These are phyloP conservation scores for Carex kokanica DNA, from an alignment of 176 grass and related monocot genomes.

Conservation along the genomic window DNA sequence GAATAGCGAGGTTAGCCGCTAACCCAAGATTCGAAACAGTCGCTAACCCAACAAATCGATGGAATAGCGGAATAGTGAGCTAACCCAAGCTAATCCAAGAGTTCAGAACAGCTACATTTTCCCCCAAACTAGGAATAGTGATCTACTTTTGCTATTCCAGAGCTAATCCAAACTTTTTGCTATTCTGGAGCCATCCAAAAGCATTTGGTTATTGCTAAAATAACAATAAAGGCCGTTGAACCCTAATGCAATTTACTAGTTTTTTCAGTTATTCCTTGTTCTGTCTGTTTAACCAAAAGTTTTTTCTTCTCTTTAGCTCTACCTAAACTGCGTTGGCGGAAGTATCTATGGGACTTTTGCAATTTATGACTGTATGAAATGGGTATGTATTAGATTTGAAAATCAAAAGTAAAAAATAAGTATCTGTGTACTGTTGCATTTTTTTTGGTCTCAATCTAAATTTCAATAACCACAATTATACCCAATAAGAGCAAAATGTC, in stretches of 20 bases:
- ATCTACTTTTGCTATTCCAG: too few species aligned
- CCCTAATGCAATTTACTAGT: neutral
- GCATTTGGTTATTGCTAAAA: constrained; percentile 2
- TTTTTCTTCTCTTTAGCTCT: constrained; percentile 57
- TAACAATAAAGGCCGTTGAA: neutral
- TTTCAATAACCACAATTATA: neutral
- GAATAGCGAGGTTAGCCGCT: too few species aligned
- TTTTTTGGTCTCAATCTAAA: constrained; percentile 20
- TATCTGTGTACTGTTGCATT: neutral
- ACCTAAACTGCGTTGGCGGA: constrained; percentile 85
- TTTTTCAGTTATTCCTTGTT: neutral
- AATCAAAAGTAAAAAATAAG: neutral
- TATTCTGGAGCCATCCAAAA: too few species aligned
- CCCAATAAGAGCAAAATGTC: neutral
- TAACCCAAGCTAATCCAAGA: too few species aligned
- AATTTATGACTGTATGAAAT: constrained; percentile 97
- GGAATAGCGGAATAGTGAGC: too few species aligned
- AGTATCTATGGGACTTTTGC: constrained; percentile 85
- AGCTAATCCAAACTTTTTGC: too few species aligned
- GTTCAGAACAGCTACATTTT: too few species aligned
- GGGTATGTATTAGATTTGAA: constrained; percentile 49
- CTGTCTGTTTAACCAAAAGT: constrained; percentile 24
- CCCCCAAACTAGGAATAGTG: too few species aligned
- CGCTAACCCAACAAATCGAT: too few species aligned
- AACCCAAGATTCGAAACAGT: too few species aligned